Base-by-base conservation (phyloP, 2,329 filamentous ascomycete genomes). In the Botrytis fabae region DNA sequence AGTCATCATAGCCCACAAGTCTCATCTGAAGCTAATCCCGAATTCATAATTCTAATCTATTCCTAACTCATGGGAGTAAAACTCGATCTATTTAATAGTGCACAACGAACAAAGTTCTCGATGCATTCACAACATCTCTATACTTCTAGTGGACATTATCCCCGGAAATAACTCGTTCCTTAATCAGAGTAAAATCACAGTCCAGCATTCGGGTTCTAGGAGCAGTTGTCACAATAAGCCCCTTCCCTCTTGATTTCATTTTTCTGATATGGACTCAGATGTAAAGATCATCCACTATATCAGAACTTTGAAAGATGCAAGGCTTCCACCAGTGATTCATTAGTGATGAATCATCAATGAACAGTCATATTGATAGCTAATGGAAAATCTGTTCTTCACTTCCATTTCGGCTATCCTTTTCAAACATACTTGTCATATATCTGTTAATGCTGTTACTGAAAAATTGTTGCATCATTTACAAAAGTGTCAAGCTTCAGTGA, bases 401-500 rank as follows among this genome's bases (percentile, higher is more conserved):
- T 28, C 14, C 51, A 28, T 54, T 18, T 28, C n/a, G 7, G 0
- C 16, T 18, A 2, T 54, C 1, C 18, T 8, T 9, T 28, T 54
- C 10, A 25, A n/a, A n/a, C 48, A 51, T 6, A n/a, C 12, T 40
- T 40, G 40, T 12, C 12, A 51, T n/a, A 0, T 51, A n/a, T n/a
- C 48, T 14, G 14, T 51, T 12, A 35, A 35, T 35, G 4, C 35
- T 35, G 35, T 35, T 35, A 35, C 35, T 7, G 35, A 35, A n/a
- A 2, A 54, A n/a, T 54, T 1, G 7, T 9, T 2, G 12, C 0
- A 7, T 12, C 0, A 3, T 54, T 14, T 54, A 0, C 48, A 16
- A 7, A 54, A 54, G 5, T 54, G 0, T 54, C 48, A 2, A 44
- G 4, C 12, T 25, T 51, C 2, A 25, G 12, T n/a, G 22, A 38